A percentile compares a stretch with the other conserved stretches of the same genome.
phyloP scores from a whole-genome alignment of 768 basidiomycete genomes.

The Plicaturopsis crispa region DNA sequence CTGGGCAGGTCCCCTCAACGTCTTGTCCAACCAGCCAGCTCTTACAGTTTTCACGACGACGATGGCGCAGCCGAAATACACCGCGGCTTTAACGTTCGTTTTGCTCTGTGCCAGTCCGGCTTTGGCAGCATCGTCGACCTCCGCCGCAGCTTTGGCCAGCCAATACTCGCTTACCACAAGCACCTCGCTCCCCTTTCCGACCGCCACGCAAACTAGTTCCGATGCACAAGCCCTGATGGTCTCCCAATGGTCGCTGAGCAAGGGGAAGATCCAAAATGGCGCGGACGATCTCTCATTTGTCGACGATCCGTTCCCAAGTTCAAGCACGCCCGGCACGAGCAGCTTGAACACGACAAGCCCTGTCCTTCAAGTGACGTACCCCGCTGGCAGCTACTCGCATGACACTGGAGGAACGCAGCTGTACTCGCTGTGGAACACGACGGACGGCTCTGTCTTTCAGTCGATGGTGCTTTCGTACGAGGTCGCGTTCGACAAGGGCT shows the following conservation, averaged over 20 bases:
- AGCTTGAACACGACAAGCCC: conserved; percentile 20
- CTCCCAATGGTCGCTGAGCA: conserved; percentile 57
- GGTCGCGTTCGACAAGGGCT: conserved; percentile 57
- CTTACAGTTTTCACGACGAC: neutral
- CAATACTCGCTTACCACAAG: conserved; percentile 50
- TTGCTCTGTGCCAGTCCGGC: conserved; percentile 19
- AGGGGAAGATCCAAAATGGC: conserved; percentile 54
- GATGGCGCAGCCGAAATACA: too few relatives aligned
- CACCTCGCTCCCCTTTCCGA: conserved; percentile 59
- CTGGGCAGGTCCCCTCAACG: conserved; percentile 5
- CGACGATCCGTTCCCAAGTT: conserved; percentile 55
- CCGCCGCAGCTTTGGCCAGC: conserved; percentile 30
- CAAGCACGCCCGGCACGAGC: conserved; percentile 26
- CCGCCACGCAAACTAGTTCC: conserved; percentile 42
- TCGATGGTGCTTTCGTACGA: conserved; percentile 72
- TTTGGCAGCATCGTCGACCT: conserved; percentile 1
- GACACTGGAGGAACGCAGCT: conserved; percentile 61
- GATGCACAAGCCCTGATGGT: conserved; percentile 36
- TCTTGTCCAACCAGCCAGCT: neutral
- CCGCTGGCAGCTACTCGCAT: conserved; percentile 50
- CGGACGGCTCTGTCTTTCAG: conserved; percentile 46
- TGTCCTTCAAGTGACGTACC: conserved; percentile 57
- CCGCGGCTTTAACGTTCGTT: conserved; percentile 8
- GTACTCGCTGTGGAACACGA: conserved; percentile 59
- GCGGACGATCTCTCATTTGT: conserved; percentile 53